Evolutionary conservation across 2,329 filamentous ascomycete genomes (phyloP), one percentile per base, ranked within the genome.

Genomic region (Xylaria sp.): DNA sequence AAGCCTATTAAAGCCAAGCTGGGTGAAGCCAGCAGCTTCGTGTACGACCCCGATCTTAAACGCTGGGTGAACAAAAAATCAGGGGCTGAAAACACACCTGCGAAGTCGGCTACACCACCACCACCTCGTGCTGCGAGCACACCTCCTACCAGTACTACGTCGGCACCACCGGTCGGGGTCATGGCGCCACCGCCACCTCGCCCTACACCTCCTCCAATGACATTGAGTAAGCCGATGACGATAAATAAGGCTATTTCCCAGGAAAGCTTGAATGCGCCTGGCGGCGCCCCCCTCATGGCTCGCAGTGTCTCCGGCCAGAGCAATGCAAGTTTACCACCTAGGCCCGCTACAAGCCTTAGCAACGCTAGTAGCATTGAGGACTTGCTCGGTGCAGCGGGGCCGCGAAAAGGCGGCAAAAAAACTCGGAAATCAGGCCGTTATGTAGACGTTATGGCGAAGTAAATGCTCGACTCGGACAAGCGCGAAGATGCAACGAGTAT

Each of bases 11-110:
- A 87, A 70, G 95, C 96, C 65, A 99, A 99, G 73, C 85, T 99
- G 8, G 96, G 94, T 64, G 96, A 99, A 77, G 88, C 95, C 73
- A 97, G 88, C 76, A 92, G 89, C 47, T 97, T 99, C 77, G 90
- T 94, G 69, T 99, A 95, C 72, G 95, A 99, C 73, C 91, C 93
- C 2, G 92, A 97, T n/a, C 85, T 97, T 55, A 96, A 96, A 81
- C 93, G 95, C 75, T 99, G 96, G 96, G 84, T 99, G 75, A 98
- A 99, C 81, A 97, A 97, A 82, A 97, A 97, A 75, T 87, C 87
- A 11, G 89, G 89, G 12, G 84, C 86, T 7, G 89, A 90, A 57
- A 85, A 85, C 45, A 79, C 79, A 8, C 80, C 84, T 25, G 80
- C 85, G 2, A 84, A 87, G 66, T 81, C 84, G 49, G 88, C 88